A percentile compares a stretch with the other conserved stretches of the same genome.
These are phyloP conservation scores for Colletotrichum nymphaeae DNA, from an alignment of 2,329 filamentous ascomycete genomes.

Conservation along the genomic window DNA sequence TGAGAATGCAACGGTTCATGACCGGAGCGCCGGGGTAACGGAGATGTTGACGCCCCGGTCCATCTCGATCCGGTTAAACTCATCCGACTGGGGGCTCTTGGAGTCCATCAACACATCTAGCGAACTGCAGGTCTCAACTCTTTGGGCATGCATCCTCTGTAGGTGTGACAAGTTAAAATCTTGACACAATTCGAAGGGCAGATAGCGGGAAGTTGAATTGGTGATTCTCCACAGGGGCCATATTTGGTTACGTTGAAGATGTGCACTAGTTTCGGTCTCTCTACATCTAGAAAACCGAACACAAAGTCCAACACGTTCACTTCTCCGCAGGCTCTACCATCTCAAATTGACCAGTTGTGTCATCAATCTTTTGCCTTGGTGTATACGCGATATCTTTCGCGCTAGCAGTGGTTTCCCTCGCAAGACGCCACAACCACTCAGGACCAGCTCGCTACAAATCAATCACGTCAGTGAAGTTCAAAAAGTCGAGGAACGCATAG, in stretches of 20 bases:
- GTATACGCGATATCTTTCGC: constrained; percentile 6
- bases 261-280: background rate
- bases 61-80: background rate
- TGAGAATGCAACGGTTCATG: background rate
- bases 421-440: constrained; percentile 37
- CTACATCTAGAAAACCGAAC: background rate
- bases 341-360: constrained; percentile 7
- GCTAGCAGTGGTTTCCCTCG: constrained; percentile 15
- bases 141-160: no score
- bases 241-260: background rate
- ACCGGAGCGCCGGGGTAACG: background rate
- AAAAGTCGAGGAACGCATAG: rapidly evolving
- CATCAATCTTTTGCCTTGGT: constrained; percentile 26
- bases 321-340: background rate
- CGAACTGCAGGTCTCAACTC: background rate
- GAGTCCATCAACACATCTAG: background rate
- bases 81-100: background rate
- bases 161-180: background rate
- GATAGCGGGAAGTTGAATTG: no score
- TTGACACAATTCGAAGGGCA: background rate
- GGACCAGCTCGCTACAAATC: constrained; percentile 37
- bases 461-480: background rate
- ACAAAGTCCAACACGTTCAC: background rate
- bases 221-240: background rate
- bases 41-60: background rate